phyloP scores from a whole-genome alignment of 768 basidiomycete genomes.

The Mrakia frigida region DNA sequence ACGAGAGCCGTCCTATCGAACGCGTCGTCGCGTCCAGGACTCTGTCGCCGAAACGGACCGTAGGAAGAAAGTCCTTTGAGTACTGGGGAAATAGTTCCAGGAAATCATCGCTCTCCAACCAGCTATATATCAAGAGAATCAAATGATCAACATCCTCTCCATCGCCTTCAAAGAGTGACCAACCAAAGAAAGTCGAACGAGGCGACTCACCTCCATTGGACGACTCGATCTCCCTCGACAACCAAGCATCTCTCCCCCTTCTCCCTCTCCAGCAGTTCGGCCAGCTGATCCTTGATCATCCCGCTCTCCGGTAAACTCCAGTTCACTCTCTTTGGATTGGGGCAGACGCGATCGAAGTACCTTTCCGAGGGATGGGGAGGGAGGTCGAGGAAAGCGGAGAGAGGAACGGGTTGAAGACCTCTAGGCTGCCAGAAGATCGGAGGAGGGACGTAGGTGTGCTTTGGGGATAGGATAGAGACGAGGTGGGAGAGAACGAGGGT shows the following conservation, averaged over 20 bases:
- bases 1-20: not conserved
- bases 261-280: not conserved
- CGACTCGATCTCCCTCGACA: not conserved
- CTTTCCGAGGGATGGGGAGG: not conserved
- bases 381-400: slow-evolving; percentile 7
- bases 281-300: not conserved
- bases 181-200: too few species aligned
- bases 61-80: not conserved
- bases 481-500: slow-evolving; percentile 11
- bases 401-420: not conserved
- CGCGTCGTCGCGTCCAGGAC: not conserved
- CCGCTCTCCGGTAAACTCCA: not conserved
- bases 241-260: not conserved
- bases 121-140: not conserved
- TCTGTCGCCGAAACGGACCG: not conserved
- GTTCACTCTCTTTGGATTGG: not conserved
- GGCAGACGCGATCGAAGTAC: slow-evolving; percentile 6
- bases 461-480: not conserved
- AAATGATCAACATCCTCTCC: not conserved
- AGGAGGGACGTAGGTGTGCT: slow-evolving; percentile 2
- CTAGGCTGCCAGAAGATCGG: not conserved
- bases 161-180: not conserved
- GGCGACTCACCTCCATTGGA: not conserved
- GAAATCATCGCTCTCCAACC: not conserved
- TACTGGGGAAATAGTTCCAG: not conserved